Conservation (phyloP, 2,329 filamentous ascomycete species). For the Aspergillus sp. region DNA sequence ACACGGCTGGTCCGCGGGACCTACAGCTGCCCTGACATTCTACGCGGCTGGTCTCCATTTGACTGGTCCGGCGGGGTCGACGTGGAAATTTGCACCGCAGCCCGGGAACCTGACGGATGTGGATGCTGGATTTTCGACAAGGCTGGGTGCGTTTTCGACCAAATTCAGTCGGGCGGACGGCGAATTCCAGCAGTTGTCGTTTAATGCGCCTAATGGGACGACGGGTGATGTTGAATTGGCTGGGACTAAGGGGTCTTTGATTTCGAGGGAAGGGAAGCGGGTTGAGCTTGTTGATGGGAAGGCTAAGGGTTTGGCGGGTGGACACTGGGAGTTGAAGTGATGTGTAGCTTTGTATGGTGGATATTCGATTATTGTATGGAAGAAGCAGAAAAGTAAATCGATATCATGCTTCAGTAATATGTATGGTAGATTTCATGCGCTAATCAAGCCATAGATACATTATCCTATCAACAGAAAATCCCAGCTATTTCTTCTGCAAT, state of each 20-base stretch:
- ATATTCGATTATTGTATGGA: no score
- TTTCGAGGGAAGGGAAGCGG: conserved; percentile 4
- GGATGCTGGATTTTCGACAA: conserved; percentile 33
- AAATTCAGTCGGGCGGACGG: not conserved
- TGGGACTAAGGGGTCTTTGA: conserved; percentile 4
- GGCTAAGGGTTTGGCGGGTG: conserved; percentile 4
- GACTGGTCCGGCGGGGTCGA: conserved; percentile 28
- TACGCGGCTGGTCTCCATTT: conserved; percentile 39
- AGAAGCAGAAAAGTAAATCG: not conserved
- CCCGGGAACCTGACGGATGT: conserved; percentile 30
- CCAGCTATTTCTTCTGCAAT: not conserved
- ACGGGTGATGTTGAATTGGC: conserved; percentile 5
- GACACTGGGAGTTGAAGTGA: conserved; percentile 5
- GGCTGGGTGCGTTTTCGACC: conserved; percentile 28
- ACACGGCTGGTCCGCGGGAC: conserved; percentile 48
- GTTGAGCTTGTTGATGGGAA: conserved; percentile 6
- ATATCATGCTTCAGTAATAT: not conserved
- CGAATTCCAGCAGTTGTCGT: conserved; percentile 2
- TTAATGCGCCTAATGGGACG: conserved; percentile 5
- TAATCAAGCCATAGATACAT: not conserved
- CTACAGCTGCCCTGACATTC: conserved; percentile 39
- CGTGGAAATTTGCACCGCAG: conserved; percentile 31
- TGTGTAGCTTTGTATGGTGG: no score
- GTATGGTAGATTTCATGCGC: not conserved
- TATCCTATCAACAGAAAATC: not conserved